A percentile compares a stretch with the other conserved stretches of the same genome.
Conservation (phyloP, 805 yeast species). For the Myxozyma neotropica region DNA sequence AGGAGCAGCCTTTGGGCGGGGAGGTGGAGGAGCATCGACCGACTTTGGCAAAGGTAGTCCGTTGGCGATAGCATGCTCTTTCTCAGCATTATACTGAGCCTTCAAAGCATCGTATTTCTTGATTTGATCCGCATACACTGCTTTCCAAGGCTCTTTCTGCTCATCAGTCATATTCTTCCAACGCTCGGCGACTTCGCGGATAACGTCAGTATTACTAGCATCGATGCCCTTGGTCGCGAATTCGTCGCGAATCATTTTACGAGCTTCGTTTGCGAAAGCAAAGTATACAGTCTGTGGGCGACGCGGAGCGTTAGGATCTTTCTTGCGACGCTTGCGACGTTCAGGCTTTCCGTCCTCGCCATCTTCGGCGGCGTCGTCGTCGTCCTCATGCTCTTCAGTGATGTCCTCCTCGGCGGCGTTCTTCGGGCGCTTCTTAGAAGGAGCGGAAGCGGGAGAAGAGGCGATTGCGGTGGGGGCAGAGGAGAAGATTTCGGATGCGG, state of each 20-base stretch:
- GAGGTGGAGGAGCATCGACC: not conserved
- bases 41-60: constrained; percentile 2
- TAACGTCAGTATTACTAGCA: constrained; percentile 70
- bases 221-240: constrained; percentile 58
- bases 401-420: constrained; percentile 16
- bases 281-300: constrained; percentile 90
- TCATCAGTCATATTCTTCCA: constrained; percentile 75
- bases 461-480: constrained; percentile 21
- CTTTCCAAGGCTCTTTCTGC: constrained; percentile 74
- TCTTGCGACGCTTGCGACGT: constrained; percentile 51
- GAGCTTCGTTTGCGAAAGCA: constrained; percentile 70
- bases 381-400: constrained; percentile 27
- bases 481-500: constrained; percentile 4
- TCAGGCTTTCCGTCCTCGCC: constrained; percentile 39
- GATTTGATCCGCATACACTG: constrained; percentile 50
- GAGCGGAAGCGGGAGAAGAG: constrained; percentile 34
- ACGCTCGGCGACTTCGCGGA: constrained; percentile 72
- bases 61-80: constrained; percentile 40
- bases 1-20: constrained; percentile 10
- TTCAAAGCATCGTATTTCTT: constrained; percentile 51
- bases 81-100: constrained; percentile 51
- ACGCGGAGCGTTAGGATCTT: constrained; percentile 94
- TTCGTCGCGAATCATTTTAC: constrained; percentile 71
- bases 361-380: constrained; percentile 34
- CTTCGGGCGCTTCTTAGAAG: constrained; percentile 7